phyloP scores from a whole-genome alignment of 352 stramenopile genomes.

The Sclerospora graminicola region DNA sequence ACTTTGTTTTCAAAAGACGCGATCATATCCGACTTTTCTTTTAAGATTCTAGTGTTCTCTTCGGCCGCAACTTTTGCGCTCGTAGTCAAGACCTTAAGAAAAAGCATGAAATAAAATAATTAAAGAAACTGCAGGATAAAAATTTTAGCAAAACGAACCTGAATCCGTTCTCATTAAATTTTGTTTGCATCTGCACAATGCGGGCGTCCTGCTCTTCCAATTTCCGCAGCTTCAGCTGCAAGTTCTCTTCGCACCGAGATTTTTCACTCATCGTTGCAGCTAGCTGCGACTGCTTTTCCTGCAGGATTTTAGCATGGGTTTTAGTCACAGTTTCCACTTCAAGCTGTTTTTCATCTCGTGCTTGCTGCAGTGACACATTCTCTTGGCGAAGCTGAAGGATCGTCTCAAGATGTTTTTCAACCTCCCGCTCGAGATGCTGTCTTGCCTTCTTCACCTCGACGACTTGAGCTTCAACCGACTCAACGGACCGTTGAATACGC shows the following conservation, averaged over 20 bases:
- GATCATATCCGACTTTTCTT: too few species aligned
- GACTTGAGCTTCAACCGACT: slow-evolving; percentile 47
- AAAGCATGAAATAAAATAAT: slow-evolving; percentile 12
- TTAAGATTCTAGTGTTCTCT: slow-evolving; percentile 8
- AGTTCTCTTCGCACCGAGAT: slow-evolving; percentile 26
- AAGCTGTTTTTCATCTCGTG: slow-evolving; percentile 21
- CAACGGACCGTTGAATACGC: slow-evolving; percentile 5
- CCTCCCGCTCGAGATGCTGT: slow-evolving; percentile 45
- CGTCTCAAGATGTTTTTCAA: slow-evolving; percentile 36
- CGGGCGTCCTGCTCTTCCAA: slow-evolving; percentile 30
- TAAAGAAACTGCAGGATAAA: not conserved
- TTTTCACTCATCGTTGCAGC: not conserved
- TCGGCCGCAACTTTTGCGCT: slow-evolving; percentile 16
- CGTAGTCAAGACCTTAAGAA: too few species aligned
- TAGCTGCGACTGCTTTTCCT: slow-evolving; percentile 30
- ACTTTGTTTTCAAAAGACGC: too few species aligned
- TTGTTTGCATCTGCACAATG: slow-evolving; percentile 25
- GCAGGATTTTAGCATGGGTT: slow-evolving; percentile 31
- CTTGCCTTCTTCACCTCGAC: slow-evolving; percentile 42
- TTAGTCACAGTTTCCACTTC: slow-evolving; percentile 13
- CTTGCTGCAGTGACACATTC: too few species aligned
- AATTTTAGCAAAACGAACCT: too few species aligned
- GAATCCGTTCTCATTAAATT: too few species aligned
- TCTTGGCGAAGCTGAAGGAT: slow-evolving; percentile 38
- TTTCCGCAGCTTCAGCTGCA: slow-evolving; percentile 23